Conservation (phyloP, 2,329 filamentous ascomycete genomes). For the Fusarium siculi region DNA sequence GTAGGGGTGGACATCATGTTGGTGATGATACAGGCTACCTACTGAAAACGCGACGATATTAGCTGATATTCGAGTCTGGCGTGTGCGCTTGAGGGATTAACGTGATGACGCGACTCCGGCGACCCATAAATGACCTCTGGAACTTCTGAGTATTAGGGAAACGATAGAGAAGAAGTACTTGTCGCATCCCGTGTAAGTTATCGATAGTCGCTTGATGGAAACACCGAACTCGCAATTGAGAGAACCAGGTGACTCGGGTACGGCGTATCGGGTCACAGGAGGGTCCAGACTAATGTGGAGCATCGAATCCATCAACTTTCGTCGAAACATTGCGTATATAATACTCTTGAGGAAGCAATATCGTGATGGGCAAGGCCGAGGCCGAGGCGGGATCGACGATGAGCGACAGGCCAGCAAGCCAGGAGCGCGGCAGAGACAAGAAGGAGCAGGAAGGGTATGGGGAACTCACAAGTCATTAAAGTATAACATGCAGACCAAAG, state of each 20-base stretch:
- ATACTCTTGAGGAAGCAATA: conserved; percentile 45
- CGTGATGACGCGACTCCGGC: conserved; percentile 40
- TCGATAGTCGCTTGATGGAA: conserved; percentile 61
- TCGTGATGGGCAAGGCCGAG: conserved; percentile 49
- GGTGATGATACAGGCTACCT: conserved; percentile 69
- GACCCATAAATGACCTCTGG: conserved; percentile 43
- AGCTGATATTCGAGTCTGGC: conserved; percentile 43
- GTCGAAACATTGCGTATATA: conserved; percentile 39
- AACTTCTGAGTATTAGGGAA: conserved; percentile 28
- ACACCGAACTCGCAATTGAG: conserved; percentile 57
- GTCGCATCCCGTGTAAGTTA: conserved; percentile 57
- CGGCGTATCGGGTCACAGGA: conserved; percentile 35
- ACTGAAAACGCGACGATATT: conserved; percentile 50
- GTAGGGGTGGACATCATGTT: conserved; percentile 72
- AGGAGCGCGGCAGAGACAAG: conserved; percentile 45
- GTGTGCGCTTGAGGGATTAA: conserved; percentile 35
- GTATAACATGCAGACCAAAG: conserved; percentile 53
- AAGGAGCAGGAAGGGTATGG: conserved; percentile 40
- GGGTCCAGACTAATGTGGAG: conserved; percentile 49
- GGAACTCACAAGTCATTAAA: conserved; percentile 64
- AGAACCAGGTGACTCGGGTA: conserved; percentile 39
- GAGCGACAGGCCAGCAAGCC: conserved; percentile 51
- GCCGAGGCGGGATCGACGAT: conserved; percentile 51
- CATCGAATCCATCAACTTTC: conserved; percentile 51
- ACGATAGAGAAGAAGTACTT: conserved; percentile 51